Percentiles rank a stretch among this genome's conserved stretches.
Conservation (phyloP, 108 stramenopile species). For the Pseudonitzschia multistriata region DNA sequence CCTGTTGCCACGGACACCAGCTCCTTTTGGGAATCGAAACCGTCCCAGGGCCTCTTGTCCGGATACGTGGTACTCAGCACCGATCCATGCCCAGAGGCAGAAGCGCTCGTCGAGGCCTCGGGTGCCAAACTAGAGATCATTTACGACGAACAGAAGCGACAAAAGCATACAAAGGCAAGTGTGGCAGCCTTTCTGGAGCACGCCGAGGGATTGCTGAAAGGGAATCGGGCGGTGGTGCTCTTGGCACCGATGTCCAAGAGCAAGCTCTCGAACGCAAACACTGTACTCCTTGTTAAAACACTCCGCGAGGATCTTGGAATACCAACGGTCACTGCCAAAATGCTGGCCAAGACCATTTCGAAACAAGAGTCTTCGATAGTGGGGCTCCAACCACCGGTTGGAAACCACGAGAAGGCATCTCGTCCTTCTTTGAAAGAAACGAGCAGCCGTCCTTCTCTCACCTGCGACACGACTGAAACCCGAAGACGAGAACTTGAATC, state of each 20-base stretch:
- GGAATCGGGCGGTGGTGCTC: constrained; percentile 7
- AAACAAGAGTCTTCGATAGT: constrained; percentile 9
- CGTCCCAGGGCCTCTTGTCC: constrained; percentile 19
- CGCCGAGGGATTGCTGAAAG: neutral
- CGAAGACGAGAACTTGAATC: too few species aligned
- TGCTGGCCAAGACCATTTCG: constrained; percentile 27
- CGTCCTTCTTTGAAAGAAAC: neutral
- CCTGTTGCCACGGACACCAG: neutral
- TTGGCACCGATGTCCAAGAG: constrained; percentile 2
- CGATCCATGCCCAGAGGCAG: constrained; percentile 7
- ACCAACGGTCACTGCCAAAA: constrained; percentile 3
- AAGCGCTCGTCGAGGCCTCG: constrained; percentile 9
- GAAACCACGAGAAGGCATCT: neutral
- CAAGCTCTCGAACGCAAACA: constrained; percentile 9
- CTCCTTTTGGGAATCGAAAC: constrained; percentile 1
- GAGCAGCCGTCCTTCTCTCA: too few species aligned
- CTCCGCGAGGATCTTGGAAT: constrained; percentile 9
- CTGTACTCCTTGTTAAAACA: constrained; percentile 3
- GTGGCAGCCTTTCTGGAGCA: neutral
- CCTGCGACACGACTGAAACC: too few species aligned
- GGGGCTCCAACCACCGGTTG: neutral
- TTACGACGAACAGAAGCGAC: constrained; percentile 6
- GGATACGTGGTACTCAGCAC: constrained; percentile 16
- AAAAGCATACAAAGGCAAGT: constrained; percentile 1
- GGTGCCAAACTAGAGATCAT: constrained; percentile 22